Base-by-base conservation (phyloP, 768 basidiomycete species). In the Punctularia strigosozonata region DNA sequence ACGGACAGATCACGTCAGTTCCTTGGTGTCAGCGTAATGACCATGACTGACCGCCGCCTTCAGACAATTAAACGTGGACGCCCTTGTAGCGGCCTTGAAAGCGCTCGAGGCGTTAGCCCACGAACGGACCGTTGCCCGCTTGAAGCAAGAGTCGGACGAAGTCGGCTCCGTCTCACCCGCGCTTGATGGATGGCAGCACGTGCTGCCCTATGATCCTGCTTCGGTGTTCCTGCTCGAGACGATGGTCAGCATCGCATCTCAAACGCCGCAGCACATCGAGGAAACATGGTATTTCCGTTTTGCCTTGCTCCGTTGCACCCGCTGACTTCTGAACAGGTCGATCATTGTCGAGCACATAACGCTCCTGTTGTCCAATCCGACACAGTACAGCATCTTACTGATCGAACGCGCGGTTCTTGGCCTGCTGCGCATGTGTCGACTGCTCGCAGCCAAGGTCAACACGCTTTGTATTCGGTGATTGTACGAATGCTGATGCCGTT, bases 361-460 rank as follows among this genome's bases (percentile, higher is more conserved):
- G 0, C 70, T 80, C 1, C 61, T 99, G 14, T 65, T 99, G 19
- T 73, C 77, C 2, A 66, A 80, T 2, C 73, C 94, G 0, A 68
- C 69, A 12, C 80, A 81, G 38, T 97, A 94, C 55, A 91, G 89
- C 50, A 72, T 89, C 22, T 66, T 99, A 36, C 71, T 99, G 30
- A 87, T 95, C 28, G 95, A 99, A 52, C 73, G 95, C 12, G 91
- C 92, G 3, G 86, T 97, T 3, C 88, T 94, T 13, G 84, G 82
- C 17, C 66, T 98, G 20, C 62, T 98, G 40, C 72, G 86, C 21
- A 62, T 98, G n/a, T 88, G 86, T 48, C 61, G 79, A 42, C 77
- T 91, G 33, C 67, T 94, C 10, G 85, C 87, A 13, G 74, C 79
- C 37, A 77, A 80, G 61, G 91, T 85, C 49, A 51, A 70, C 51